These are phyloP conservation scores for Fraxinus ornus DNA, from an alignment of 305 asterid genomes.

Conservation along the genomic window DNA sequence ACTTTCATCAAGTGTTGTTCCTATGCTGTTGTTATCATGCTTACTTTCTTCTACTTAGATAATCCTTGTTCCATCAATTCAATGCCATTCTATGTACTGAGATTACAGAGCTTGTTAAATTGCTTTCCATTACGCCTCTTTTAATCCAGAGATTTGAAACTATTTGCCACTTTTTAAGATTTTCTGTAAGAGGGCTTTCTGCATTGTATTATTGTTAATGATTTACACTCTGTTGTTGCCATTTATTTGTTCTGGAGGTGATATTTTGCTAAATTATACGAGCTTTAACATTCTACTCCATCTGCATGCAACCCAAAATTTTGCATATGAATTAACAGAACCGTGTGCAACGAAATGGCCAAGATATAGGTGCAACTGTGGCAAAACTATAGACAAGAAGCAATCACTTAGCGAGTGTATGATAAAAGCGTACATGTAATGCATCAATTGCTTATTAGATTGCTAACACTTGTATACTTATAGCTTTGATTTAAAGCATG, in stretches of 20 bases:
- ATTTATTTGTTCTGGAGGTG: background rate
- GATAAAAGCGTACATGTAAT: background rate
- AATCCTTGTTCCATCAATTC: conserved; percentile 5
- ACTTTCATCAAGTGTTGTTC: background rate
- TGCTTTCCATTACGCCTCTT: background rate
- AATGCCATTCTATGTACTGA: background rate
- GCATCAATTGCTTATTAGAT: background rate
- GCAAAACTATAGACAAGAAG: background rate
- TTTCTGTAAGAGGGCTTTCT: background rate
- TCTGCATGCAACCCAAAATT: background rate
- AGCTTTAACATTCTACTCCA: background rate
- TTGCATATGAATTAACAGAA: background rate
- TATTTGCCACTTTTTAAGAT: background rate
- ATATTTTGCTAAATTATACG: background rate
- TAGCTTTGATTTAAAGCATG: background rate
- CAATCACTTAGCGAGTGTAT: background rate
- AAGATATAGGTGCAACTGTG: background rate
- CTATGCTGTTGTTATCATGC: background rate
- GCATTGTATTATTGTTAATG: background rate
- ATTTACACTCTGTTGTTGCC: background rate
- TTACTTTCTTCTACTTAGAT: background rate
- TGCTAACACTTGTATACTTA: background rate
- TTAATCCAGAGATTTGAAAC: background rate
- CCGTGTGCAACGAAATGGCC: background rate
- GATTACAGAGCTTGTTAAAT: background rate